Percentiles rank a stretch among this genome's conserved stretches.
Evolutionary conservation across 2,329 filamentous ascomycete genomes (phyloP).

Genomic region (Hypoxylon sp.): DNA sequence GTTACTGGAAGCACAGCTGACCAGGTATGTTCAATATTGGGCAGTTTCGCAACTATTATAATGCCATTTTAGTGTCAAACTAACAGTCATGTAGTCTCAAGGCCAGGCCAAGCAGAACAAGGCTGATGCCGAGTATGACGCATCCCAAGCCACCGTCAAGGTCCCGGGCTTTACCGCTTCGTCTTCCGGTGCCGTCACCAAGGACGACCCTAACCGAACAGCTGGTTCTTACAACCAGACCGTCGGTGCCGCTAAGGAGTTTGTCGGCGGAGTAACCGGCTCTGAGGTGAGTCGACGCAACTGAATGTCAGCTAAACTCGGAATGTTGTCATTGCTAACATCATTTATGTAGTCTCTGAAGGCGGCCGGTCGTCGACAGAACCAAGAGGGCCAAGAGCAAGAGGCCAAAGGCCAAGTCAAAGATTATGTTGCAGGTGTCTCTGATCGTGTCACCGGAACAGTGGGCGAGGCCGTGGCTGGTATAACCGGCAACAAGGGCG

Average conservation of each 20-base stretch:
- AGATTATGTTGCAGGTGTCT: conserved; percentile 78
- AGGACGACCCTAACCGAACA: conserved; percentile 80
- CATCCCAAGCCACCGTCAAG: conserved; percentile 82
- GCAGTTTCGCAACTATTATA: background rate
- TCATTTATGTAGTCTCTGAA: conserved; percentile 71
- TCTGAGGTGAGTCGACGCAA: conserved; percentile 68
- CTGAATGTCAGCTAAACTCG: background rate
- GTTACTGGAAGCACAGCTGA: conserved; percentile 81
- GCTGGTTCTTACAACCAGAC: conserved; percentile 90
- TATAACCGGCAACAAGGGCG: conserved; percentile 77
- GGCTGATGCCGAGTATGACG: conserved; percentile 76
- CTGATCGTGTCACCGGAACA: conserved; percentile 77
- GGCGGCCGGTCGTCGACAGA: conserved; percentile 81
- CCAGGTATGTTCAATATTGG: conserved; percentile 61
- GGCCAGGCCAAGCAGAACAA: conserved; percentile 76
- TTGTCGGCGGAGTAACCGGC: conserved; percentile 81
- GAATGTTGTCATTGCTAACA: conserved; percentile 1
- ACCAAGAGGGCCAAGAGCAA: conserved; percentile 82
- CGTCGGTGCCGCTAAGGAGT: conserved; percentile 87
- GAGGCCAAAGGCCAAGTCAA: conserved; percentile 86
- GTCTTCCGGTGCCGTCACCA: conserved; percentile 76
- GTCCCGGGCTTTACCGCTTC: conserved; percentile 80
- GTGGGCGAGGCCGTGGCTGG: conserved; percentile 80
- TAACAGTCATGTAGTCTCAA: conserved; percentile 61
- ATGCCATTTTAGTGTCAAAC: background rate